Evolutionary conservation across 495 filamentous ascomycete species (phyloP).

Genomic region (Podospora bellae-mahoneyi): DNA sequence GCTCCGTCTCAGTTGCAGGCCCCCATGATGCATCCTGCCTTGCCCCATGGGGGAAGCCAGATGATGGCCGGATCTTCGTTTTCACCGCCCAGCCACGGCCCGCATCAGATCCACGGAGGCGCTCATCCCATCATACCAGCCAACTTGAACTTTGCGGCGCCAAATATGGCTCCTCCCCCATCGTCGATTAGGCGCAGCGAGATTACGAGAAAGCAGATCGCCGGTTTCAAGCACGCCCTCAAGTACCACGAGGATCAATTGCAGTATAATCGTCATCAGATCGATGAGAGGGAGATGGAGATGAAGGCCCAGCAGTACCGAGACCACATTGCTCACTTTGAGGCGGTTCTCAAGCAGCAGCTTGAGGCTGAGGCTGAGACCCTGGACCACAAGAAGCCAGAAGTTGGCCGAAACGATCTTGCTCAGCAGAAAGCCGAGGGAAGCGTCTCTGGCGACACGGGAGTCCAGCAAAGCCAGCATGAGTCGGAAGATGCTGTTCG

Average conservation of each 20-base stretch:
- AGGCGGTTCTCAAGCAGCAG: constrained; percentile 36
- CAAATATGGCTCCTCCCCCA: constrained; percentile 31
- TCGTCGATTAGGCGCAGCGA: constrained; percentile 48
- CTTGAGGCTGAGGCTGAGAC: constrained; percentile 34
- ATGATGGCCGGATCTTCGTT: constrained; percentile 20
- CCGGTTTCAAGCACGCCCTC: constrained; percentile 42
- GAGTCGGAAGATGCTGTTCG: constrained; percentile 13
- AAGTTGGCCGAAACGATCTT: background rate
- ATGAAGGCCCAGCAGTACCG: constrained; percentile 31
- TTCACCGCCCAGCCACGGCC: constrained; percentile 9
- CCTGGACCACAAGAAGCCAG: constrained; percentile 22
- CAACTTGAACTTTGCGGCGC: constrained; percentile 28
- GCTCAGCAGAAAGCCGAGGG: constrained; percentile 9
- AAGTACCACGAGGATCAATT: constrained; percentile 48
- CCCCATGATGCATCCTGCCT: constrained; percentile 18
- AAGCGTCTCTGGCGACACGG: background rate
- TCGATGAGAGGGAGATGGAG: constrained; percentile 45
- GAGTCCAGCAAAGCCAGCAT: constrained; percentile 1
- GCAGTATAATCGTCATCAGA: constrained; percentile 48
- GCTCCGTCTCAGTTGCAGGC: constrained; percentile 14
- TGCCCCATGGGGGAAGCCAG: constrained; percentile 6
- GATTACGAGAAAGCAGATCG: constrained; percentile 47
- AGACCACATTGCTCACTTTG: constrained; percentile 39
- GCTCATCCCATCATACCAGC: constrained; percentile 17
- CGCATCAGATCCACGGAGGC: constrained; percentile 13